Conservation (phyloP, 768 basidiomycete species). For the Cubamyces sp. region DNA sequence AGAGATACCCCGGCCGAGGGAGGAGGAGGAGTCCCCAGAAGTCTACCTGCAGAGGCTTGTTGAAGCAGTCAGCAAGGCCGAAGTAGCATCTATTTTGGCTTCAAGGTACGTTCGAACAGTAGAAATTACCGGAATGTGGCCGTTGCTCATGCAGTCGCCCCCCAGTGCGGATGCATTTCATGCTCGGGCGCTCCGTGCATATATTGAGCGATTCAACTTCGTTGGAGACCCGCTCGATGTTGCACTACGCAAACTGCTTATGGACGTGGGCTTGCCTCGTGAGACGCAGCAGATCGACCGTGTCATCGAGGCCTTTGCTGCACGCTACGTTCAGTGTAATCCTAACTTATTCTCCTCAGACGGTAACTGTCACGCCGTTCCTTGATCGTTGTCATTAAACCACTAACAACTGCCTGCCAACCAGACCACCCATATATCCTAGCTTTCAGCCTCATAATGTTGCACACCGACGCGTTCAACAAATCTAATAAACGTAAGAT, state of each 20-base stretch:
- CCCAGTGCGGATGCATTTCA: conserved; percentile 75
- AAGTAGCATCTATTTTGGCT: conserved; percentile 80
- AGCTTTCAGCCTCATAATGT: conserved; percentile 97
- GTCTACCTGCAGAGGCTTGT: conserved; percentile 69
- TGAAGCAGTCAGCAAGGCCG: conserved; percentile 69
- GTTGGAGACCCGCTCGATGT: conserved; percentile 83
- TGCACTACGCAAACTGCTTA: conserved; percentile 84
- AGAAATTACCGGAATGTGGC: conserved; percentile 2
- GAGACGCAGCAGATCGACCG: conserved; percentile 99
- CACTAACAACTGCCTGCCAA: neutral
- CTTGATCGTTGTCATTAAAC: neutral
- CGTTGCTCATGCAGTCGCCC: neutral
- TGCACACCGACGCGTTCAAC: conserved; percentile 98
- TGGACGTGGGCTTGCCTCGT: conserved; percentile 88
- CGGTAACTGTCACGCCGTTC: conserved; percentile 48
- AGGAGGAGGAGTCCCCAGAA: conserved; percentile 68
- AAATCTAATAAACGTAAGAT: conserved; percentile 97
- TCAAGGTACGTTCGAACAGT: conserved; percentile 58
- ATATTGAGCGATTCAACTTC: conserved; percentile 82
- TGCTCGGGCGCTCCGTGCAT: conserved; percentile 64
- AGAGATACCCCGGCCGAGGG: conserved; percentile 54
- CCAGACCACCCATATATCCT: conserved; percentile 93
- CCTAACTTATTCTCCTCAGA: conserved; percentile 75
- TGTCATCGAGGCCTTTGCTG: conserved; percentile 94
- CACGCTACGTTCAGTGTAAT: conserved; percentile 82